Base-by-base conservation (phyloP, 345 rosid species). In the Carallia pectinifolia region DNA sequence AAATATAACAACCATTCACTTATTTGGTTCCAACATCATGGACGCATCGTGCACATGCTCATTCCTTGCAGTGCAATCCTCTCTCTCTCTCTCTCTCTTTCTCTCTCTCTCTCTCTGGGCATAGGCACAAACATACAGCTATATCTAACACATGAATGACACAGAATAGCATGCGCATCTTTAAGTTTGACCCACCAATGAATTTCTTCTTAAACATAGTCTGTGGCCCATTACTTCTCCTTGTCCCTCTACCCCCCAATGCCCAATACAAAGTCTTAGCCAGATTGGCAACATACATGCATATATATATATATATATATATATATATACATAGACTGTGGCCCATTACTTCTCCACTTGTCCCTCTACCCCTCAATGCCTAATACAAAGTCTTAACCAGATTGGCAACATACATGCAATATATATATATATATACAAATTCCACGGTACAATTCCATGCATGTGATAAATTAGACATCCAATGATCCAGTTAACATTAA, bases 11-110 rank as follows among this genome's bases (percentile, higher is more conserved):
- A 34, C 44, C 19, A 29, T 54, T 62, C 23, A 3, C 62, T 38
- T 55, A 55, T 63, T 29, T 55, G 39, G 64, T 70, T 58, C 65
- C 70, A 44, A 66, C 61, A 27, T 58, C 71, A 73, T 73, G 16
- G 12, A 44, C 62, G 33, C 63, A 38, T 63, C 29, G 23, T 36
- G 44, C 62, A 53, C 67, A 58, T 61, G 65, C 67, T 6, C 3
- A 19, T 60, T 52, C 31, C 18, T n/a, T 33, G 44, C 19, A 34
- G 13, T 17, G 4, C 23, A 61, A 9, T 17, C 23, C 61, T 53
- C 69, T 70, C 67, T 71, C 37, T 38, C 29, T 58, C 68, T 54
- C 27, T 65, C 8, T 40, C 36, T 23, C 23, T n/a, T n/a, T 58
- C 38, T 34, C 61, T 68, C 69, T 69, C 68, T 52, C 62, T 36